These are phyloP conservation scores for Colletotrichum australisinense DNA, from an alignment of 2,329 filamentous ascomycete genomes.

Conservation along the genomic window DNA sequence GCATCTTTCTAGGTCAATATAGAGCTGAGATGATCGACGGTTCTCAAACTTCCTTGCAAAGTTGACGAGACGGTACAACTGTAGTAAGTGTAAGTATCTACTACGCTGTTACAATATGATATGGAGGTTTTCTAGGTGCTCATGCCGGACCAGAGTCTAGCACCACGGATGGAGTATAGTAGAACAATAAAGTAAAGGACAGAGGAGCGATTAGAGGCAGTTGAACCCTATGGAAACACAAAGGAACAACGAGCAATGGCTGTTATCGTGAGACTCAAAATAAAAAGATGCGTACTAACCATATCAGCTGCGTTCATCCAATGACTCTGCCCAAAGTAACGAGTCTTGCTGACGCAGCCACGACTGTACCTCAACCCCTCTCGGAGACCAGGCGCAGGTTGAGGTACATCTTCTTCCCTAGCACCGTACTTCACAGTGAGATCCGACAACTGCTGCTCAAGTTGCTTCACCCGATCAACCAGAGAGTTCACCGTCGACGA, in stretches of 20 bases:
- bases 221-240: too few species aligned
- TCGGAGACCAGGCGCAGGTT: background rate
- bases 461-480: conserved; percentile 51
- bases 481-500: conserved; percentile 45
- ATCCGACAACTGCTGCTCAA: conserved; percentile 54
- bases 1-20: conserved; percentile 49
- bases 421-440: background rate
- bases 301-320: conserved; percentile 59
- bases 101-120: too few species aligned
- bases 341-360: conserved; percentile 54
- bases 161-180: conserved; percentile 21
- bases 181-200: conserved; percentile 15
- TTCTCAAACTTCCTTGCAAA: conserved; percentile 38
- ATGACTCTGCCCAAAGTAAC: conserved; percentile 61
- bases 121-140: too few species aligned
- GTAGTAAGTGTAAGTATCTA: background rate
- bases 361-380: conserved; percentile 30
- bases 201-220: too few species aligned
- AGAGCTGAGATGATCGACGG: conserved; percentile 45
- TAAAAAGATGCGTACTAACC: too few species aligned
- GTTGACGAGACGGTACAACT: conserved; percentile 41
- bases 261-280: too few species aligned
- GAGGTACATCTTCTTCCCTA: background rate
- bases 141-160: too few species aligned
- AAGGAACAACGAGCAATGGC: too few species aligned